Evolutionary conservation across 1,284 basidiomycete species (phyloP).

Genomic region (Ganoderma resinaceum): DNA sequence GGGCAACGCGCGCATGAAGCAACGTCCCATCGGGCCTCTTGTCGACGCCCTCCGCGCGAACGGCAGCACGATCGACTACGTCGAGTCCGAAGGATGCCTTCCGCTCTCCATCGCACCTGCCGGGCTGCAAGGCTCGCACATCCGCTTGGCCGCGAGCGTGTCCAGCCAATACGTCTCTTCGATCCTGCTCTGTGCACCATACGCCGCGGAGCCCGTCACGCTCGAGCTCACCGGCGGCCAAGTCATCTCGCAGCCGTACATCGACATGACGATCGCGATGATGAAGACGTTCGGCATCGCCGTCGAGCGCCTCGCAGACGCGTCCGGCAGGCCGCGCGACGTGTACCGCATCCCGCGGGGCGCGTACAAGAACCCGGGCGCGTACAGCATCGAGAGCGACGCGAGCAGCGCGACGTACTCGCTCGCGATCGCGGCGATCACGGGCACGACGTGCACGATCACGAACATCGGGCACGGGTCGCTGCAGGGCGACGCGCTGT

Average conservation of each 20-base stretch:
- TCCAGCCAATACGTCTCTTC: conserved; percentile 99
- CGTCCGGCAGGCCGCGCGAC: conserved; percentile 72
- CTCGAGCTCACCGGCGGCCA: conserved; percentile 92
- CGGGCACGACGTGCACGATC: conserved; percentile 94
- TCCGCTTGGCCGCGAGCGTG: conserved; percentile 92
- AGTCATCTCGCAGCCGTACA: conserved; percentile 99
- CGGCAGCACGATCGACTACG: conserved; percentile 81
- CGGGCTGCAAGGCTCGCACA: conserved; percentile 86
- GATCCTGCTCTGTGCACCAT: conserved; percentile 95
- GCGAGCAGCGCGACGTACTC: conserved; percentile 98
- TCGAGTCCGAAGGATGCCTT: conserved; percentile 85
- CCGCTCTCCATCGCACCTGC: conserved; percentile 87
- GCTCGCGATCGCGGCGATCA: conserved; percentile 95
- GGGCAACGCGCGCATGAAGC: conserved; percentile 99
- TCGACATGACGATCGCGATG: conserved; percentile 99
- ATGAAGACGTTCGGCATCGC: conserved; percentile 94
- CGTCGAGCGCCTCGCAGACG: conserved; percentile 77
- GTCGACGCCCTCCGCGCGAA: conserved; percentile 91
- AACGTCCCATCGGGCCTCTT: conserved; percentile 94
- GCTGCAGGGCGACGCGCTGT: conserved; percentile 95
- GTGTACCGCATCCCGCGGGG: conserved; percentile 91
- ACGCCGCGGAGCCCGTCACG: conserved; percentile 82
- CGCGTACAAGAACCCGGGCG: conserved; percentile 78
- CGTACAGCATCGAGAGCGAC: conserved; percentile 95
- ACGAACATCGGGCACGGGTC: conserved; percentile 91